Base-by-base conservation (phyloP, 345 rosid species). In the Zanthoxylum bungeanum region DNA sequence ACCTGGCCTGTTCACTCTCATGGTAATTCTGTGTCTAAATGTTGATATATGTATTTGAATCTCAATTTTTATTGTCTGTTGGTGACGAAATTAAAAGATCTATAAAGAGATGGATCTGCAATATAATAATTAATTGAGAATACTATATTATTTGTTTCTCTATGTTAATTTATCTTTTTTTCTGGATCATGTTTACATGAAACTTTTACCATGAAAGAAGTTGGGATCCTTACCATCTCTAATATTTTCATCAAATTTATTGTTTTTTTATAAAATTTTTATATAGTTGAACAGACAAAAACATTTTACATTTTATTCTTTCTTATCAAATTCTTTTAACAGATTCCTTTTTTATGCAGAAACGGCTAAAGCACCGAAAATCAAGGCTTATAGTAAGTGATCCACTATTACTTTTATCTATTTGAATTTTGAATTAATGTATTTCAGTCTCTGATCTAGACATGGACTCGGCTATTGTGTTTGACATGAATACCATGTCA, bases 321-420 rank as follows among this genome's bases (percentile, higher is more conserved):
- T 31, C 49, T 34, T 58, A 63, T 68, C 27, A 70, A 57, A 64
- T 62, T 74, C 50, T 74, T 33, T 47, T 69, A 47, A 30, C 44
- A 55, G 8, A 57, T 58, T 47, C 2, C 76, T 72, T 47, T 64
- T 64, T 62, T 76, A 21, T 81, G 79, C 92, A 95, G 99, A 92
- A 87, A 88, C 99, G 95, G 17, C 71, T 95, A 59, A 92, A 85
- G 77, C 85, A 84, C 71, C 83, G 79, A 49, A 92, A 76, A 78
- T 83, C 96, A 76, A 79, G 82, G 76, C 86, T 95, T 69, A 88
- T 95, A 47, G 98, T 93, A 86, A 88, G 96, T 72, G 19, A 40
- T 74, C 57, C 65, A 9, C 66, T 59, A 14, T 34, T 31, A 8
- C 34, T 7, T 70, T 30, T 22, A 25, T 31, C 12, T 58, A 69